Percentiles rank a stretch among this genome's conserved stretches.
Evolutionary conservation across 768 basidiomycete genomes (phyloP).

Genomic region (Agaricus sinodeliciosus): DNA sequence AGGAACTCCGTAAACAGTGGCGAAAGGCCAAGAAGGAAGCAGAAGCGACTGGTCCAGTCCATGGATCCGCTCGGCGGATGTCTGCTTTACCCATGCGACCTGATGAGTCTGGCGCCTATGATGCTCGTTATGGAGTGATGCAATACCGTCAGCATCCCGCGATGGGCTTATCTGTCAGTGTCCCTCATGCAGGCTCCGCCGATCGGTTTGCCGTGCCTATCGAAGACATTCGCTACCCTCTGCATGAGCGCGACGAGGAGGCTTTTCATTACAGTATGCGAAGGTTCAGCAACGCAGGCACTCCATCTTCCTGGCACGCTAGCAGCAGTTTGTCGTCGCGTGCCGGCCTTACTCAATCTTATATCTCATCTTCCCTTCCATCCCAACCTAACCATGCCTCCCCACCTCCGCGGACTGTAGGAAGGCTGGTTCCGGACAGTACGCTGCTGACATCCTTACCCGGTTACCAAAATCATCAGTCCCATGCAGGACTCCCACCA

Average conservation of each 20-base stretch:
- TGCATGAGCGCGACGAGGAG: conserved; percentile 9
- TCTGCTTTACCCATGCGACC: conserved; percentile 21
- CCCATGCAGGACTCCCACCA: conserved; percentile 14
- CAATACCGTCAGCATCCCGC: conserved; percentile 19
- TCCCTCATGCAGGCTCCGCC: conserved; percentile 10
- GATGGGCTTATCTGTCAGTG: conserved; percentile 11
- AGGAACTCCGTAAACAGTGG: conserved; percentile 95
- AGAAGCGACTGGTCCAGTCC: conserved; percentile 22
- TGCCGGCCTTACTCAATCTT: conserved; percentile 2
- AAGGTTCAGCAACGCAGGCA: conserved; percentile 9
- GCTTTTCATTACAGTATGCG: conserved; percentile 9
- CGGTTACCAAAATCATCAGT: conserved; percentile 43
- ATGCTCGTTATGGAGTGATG: conserved; percentile 24
- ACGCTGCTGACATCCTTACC: conserved; percentile 68
- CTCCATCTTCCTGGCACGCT: conserved; percentile 10
- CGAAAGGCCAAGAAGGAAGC: conserved; percentile 86
- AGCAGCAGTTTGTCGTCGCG: conserved; percentile 8
- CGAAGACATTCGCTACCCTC: conserved; percentile 12
- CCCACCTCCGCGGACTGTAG: conserved; percentile 22
- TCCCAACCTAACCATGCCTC: conserved; percentile 21
- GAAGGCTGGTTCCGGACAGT: conserved; percentile 54
- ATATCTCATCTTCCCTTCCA: conserved; percentile 15
- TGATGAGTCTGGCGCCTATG: conserved; percentile 25
- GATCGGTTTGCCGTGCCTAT: conserved; percentile 11
- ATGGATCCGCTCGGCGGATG: conserved; percentile 22